Evolutionary conservation across 345 rosid species (phyloP).

Genomic region (Gossypium anomalum): DNA sequence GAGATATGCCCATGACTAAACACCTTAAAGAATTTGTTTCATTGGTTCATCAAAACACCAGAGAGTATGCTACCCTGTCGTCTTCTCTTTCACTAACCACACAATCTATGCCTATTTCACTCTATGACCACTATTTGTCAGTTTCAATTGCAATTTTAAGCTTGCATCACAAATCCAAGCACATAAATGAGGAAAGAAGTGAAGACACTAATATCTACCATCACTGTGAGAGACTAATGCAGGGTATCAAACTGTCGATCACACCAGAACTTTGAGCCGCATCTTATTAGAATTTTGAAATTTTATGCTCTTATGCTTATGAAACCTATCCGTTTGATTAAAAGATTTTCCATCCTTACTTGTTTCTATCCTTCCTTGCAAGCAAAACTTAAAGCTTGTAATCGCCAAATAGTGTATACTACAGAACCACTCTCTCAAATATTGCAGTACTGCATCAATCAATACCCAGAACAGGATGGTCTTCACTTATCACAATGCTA

Average conservation of each 20-base stretch:
- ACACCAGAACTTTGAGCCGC: background rate
- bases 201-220: background rate
- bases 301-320: background rate
- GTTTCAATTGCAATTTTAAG: background rate
- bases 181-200: background rate
- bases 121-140: background rate
- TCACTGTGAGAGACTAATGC: background rate
- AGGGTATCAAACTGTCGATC: background rate
- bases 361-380: background rate
- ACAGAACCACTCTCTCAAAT: background rate
- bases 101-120: background rate
- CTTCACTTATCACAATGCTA: background rate
- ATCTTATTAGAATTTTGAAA: background rate
- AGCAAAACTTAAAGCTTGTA: background rate
- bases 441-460: background rate
- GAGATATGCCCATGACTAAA: background rate
- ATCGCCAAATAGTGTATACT: background rate
- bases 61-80: background rate
- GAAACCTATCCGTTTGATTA: background rate
- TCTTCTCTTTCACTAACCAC: background rate
- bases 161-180: background rate
- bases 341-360: background rate
- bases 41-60: background rate
- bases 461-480: background rate
- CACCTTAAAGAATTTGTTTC: background rate